Base-by-base conservation (phyloP, 2,329 filamentous ascomycete genomes). In the Colletotrichum kahawae region DNA sequence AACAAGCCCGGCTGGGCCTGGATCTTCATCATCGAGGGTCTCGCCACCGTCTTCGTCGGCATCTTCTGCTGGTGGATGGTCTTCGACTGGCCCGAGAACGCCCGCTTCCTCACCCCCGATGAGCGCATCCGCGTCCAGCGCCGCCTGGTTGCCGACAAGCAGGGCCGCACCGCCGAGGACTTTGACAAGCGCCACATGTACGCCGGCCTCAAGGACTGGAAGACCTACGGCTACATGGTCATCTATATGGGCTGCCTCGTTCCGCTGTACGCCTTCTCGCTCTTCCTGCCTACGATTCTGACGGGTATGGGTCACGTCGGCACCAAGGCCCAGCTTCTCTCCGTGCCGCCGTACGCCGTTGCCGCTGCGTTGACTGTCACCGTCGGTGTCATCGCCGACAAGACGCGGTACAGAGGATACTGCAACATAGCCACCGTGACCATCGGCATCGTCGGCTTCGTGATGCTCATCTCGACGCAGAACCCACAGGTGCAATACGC, bases 1-100 rank as follows among this genome's bases (percentile, higher is more conserved):
- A 87, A 87, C 8, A 82, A 82, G 48, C 79, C 84, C 1, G 90
- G 90, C 10, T 92, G 90, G 90, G 87, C 88, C 3, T 93, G 88
- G 91, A 91, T 92, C 71, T 92, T 92, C 72, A 90, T 93, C 74
- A 85, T 93, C 24, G 92, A 94, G 83, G 94, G 94, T 5, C 83
- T 95, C 1, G 87, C 90, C 0, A 95, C 94, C 0, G 87, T 95
- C 2, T 2, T 94, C 2, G 87, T 94, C 7, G 94, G 93, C 1
- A 73, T 92, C 6, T 83, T 87, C 1, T 93, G 90, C 7, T 95
- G 93, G 85, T 95, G 92, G 90, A 88, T 93, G 84, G 93, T 96
- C 4, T 91, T 94, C 78, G 94, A 97, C 80, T 96, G 95, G 82
- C 95, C 95, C 0, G 93, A 95, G 77, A 88, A 92, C 62, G 94